Percentiles rank a stretch among this genome's conserved stretches.
These are phyloP conservation scores for Catharanthus roseus DNA, from an alignment of 257 asterid genomes.

Conservation along the genomic window DNA sequence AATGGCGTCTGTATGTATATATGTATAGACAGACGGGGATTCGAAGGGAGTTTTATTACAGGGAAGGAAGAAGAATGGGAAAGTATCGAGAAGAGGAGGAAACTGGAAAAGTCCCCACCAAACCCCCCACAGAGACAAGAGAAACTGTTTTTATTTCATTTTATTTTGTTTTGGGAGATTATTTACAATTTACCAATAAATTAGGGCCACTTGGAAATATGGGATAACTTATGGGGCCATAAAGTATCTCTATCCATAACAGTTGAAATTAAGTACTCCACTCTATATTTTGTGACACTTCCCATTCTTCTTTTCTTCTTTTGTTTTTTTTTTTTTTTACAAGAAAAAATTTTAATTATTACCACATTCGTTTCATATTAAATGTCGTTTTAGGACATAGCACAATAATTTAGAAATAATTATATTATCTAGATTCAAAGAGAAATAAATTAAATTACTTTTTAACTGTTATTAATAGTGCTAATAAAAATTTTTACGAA, in stretches of 20 bases:
- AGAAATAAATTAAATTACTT: too few relatives aligned
- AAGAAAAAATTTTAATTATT: too few relatives aligned
- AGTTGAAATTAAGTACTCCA: too few relatives aligned
- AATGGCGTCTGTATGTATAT: neutral
- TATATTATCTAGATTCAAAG: too few relatives aligned
- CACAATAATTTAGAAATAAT: too few relatives aligned
- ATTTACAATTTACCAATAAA: neutral
- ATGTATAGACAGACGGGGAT: neutral
- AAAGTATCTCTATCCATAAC: neutral
- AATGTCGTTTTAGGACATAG: too few relatives aligned
- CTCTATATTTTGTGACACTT: too few relatives aligned
- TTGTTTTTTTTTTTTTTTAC: too few relatives aligned
- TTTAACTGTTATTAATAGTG: too few relatives aligned
- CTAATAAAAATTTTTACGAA: too few relatives aligned
- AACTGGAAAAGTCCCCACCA: slow-evolving; percentile 20
- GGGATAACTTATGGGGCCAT: neutral
- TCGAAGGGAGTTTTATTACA: neutral
- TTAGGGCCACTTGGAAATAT: neutral
- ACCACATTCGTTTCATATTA: too few relatives aligned
- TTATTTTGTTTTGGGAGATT: neutral
- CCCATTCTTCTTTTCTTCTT: too few relatives aligned
- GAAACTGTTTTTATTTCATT: neutral
- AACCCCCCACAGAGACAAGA: slow-evolving; percentile 3
- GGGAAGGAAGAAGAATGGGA: neutral
- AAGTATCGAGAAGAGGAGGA: slow-evolving; percentile 16